Percentiles rank a stretch among this genome's conserved stretches.
Conservation (phyloP, 2,329 filamentous ascomycete species). For the Whalleya microplaca region DNA sequence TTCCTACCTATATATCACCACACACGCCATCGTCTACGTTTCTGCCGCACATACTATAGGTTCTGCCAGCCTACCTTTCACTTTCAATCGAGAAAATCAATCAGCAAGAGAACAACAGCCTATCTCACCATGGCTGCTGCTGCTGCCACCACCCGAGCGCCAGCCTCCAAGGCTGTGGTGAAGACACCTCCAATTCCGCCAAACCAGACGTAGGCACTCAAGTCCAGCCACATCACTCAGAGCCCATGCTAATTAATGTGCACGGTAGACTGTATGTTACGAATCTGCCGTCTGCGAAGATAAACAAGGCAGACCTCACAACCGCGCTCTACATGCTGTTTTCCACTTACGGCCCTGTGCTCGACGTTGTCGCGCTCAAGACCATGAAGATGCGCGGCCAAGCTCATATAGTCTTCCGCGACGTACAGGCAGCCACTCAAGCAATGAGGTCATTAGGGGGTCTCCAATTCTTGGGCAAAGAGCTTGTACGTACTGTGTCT, state of each 20-base stretch:
- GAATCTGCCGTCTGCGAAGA: conserved; percentile 83
- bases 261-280: conserved; percentile 77
- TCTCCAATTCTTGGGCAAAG: conserved; percentile 80
- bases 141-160: conserved; percentile 33
- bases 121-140: conserved; percentile 39
- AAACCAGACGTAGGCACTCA: conserved; percentile 71
- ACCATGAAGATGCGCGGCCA: conserved; percentile 94
- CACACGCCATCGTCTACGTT: no score
- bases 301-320: conserved; percentile 86
- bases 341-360: conserved; percentile 87
- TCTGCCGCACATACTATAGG: no score
- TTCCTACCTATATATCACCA: neutral
- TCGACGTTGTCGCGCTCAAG: conserved; percentile 89
- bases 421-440: conserved; percentile 89
- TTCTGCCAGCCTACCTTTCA: no score
- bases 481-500: conserved; percentile 67
- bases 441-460: conserved; percentile 89
- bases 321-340: conserved; percentile 91
- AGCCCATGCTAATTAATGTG: conserved; percentile 10
- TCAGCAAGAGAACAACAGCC: neutral
- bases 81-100: neutral
- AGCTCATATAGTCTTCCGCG: conserved; percentile 88
- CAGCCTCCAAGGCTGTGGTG: conserved; percentile 38
- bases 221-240: conserved; percentile 17
- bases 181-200: conserved; percentile 63